phyloP scores from a whole-genome alignment of 2,329 filamentous ascomycete species.

The Ceratocystis ficicola region DNA sequence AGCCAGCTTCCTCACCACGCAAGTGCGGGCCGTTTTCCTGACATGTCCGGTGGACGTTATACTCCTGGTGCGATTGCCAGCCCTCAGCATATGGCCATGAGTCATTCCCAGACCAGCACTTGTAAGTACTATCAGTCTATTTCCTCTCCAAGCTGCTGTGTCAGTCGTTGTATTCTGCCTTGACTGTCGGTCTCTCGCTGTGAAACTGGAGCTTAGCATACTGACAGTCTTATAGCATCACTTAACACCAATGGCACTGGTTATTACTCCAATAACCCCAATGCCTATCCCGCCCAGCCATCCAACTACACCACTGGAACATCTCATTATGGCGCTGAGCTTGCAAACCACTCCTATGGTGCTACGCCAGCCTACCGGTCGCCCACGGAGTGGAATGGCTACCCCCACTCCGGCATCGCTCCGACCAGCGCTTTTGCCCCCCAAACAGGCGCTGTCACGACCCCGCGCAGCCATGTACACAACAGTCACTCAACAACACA shows the following conservation, averaged over 20 bases:
- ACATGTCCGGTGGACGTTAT: neutral
- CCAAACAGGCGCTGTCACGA: conserved; percentile 7
- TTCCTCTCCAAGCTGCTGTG: neutral
- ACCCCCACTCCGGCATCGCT: neutral
- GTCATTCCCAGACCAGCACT: neutral
- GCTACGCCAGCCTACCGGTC: neutral
- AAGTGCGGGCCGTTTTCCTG: neutral
- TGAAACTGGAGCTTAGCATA: neutral
- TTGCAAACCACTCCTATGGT: conserved; percentile 2
- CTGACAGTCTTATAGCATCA: neutral
- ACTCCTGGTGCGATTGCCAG: neutral
- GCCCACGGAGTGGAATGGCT: neutral
- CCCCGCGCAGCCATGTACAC: conserved; percentile 9
- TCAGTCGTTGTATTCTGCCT: neutral
- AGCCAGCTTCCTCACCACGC: conserved; percentile 1
- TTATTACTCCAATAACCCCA: neutral
- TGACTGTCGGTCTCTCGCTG: neutral
- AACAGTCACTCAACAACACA: neutral
- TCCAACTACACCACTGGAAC: conserved; percentile 7
- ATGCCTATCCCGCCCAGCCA: neutral
- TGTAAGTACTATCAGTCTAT: neutral
- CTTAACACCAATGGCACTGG: conserved; percentile 2
- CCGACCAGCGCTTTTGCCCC: neutral
- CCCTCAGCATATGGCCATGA: neutral
- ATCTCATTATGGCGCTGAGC: neutral